phyloP scores from a whole-genome alignment of 2,329 filamentous ascomycete species.

The Colletotrichum karsti region DNA sequence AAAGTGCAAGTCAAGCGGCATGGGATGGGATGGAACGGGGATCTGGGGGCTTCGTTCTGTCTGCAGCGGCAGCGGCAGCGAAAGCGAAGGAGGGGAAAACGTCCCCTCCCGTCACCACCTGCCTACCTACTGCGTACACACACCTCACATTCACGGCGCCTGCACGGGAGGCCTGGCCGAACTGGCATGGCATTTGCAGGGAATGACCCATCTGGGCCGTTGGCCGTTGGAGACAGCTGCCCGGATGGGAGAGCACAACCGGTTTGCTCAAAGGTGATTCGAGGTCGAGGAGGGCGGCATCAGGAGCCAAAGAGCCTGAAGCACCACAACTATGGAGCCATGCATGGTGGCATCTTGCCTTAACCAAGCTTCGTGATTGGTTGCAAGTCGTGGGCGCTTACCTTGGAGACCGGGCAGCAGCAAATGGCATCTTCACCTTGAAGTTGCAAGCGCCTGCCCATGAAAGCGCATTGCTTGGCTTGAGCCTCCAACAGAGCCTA shows the following conservation, averaged over 20 bases:
- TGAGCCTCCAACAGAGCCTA: constrained; percentile 4
- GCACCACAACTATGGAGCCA: constrained; percentile 16
- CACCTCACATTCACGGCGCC: not conserved
- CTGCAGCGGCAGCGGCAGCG: constrained; percentile 12
- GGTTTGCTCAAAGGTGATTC: not conserved
- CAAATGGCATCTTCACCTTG: constrained; percentile 24
- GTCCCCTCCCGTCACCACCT: not conserved
- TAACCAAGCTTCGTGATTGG: constrained; percentile 31
- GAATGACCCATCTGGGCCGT: not conserved
- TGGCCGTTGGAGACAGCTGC: constrained; percentile 10
- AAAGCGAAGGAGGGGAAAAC: not conserved
- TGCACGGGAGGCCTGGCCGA: constrained; percentile 13
- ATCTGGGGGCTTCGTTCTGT: constrained; percentile 12
- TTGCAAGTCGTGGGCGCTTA: constrained; percentile 29
- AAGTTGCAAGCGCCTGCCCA: constrained; percentile 28
- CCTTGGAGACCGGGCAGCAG: constrained; percentile 14
- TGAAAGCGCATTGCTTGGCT: constrained; percentile 22
- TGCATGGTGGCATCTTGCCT: constrained; percentile 29
- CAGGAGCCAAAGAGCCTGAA: constrained; percentile 22
- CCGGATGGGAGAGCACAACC: not conserved
- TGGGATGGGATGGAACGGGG: constrained; percentile 16
- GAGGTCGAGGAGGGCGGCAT: constrained; percentile 1
- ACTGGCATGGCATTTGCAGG: constrained; percentile 20
- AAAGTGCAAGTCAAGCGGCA: constrained; percentile 2
- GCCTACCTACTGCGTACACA: not conserved